These are phyloP conservation scores for Colletotrichum navitas DNA, from an alignment of 2,329 filamentous ascomycete genomes.

Conservation along the genomic window DNA sequence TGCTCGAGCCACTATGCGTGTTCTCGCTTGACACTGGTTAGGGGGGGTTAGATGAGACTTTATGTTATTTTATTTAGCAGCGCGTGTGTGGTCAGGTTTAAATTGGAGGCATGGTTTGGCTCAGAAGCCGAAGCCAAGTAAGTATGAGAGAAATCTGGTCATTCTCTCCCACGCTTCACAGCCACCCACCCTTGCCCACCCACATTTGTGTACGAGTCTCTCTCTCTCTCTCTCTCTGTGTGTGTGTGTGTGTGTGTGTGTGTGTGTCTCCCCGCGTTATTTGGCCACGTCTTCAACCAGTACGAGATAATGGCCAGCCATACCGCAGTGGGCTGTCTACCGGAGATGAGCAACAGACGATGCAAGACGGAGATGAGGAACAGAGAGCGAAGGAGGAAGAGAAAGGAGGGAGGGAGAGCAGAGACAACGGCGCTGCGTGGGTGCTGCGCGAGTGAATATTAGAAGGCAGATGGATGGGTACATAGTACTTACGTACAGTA, in stretches of 20 bases:
- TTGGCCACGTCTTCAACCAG: background rate
- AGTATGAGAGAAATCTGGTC: constrained; percentile 7
- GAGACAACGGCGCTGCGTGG: background rate
- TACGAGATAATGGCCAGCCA: background rate
- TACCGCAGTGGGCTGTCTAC: background rate
- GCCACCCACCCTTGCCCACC: constrained; percentile 15
- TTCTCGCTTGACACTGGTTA: background rate
- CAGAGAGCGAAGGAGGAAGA: background rate
- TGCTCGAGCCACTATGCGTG: background rate
- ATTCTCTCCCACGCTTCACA: constrained; percentile 31
- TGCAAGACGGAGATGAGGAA: background rate
- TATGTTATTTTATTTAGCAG: background rate
- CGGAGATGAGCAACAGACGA: background rate
- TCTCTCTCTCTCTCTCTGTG: background rate
- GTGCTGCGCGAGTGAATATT: background rate
- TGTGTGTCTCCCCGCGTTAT: background rate
- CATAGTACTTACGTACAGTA: background rate
- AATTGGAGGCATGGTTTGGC: constrained; percentile 18
- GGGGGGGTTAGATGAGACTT: background rate
- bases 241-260: background rate
- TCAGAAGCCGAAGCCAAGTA: background rate
- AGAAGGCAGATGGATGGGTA: background rate
- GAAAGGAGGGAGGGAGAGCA: background rate
- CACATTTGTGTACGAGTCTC: background rate
- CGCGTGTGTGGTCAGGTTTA: constrained; percentile 8